A percentile compares a stretch with the other conserved stretches of the same genome.
Conservation (phyloP, 2,329 filamentous ascomycete genomes). For the Alternaria gaisen region DNA sequence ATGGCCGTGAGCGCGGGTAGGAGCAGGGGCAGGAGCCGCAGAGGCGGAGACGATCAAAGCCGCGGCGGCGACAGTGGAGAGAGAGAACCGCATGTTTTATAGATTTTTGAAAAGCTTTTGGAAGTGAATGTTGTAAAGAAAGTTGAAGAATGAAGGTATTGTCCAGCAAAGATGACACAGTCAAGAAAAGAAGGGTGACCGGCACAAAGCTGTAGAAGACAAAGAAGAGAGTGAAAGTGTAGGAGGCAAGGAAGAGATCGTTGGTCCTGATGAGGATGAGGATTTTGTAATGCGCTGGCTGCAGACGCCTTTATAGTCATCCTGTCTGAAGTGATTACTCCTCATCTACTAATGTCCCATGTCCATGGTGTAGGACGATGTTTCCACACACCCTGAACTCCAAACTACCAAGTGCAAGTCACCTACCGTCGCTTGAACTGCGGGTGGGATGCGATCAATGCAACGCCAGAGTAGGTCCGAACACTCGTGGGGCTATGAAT, state of each 20-base stretch:
- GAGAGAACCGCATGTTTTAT: slow-evolving; percentile 35
- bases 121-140: background rate
- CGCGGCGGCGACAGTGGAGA: slow-evolving; percentile 30
- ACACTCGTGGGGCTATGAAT: background rate
- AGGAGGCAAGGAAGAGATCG: slow-evolving; percentile 12
- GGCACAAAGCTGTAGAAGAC: slow-evolving; percentile 15
- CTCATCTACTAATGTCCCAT: background rate
- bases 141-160: slow-evolving; percentile 12
- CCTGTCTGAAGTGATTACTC: background rate
- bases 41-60: slow-evolving; percentile 30
- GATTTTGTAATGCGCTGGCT: background rate
- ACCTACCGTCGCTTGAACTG: background rate
- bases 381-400: slow-evolving; percentile 8
- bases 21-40: slow-evolving; percentile 25
- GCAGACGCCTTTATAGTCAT: slow-evolving; percentile 21
- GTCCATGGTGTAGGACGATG: background rate
- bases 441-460: background rate
- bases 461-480: background rate
- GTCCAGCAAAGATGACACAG: slow-evolving; percentile 32
- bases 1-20: background rate
- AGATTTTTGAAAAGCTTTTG: background rate
- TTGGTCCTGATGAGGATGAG: slow-evolving; percentile 21
- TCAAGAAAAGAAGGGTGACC: slow-evolving; percentile 15
- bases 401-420: slow-evolving; percentile 18
- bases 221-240: slow-evolving; percentile 18